A percentile compares a stretch with the other conserved stretches of the same genome.
Conservation (phyloP, 1,139 yeast species). For the Zygosaccharomyces pseudobailii region DNA sequence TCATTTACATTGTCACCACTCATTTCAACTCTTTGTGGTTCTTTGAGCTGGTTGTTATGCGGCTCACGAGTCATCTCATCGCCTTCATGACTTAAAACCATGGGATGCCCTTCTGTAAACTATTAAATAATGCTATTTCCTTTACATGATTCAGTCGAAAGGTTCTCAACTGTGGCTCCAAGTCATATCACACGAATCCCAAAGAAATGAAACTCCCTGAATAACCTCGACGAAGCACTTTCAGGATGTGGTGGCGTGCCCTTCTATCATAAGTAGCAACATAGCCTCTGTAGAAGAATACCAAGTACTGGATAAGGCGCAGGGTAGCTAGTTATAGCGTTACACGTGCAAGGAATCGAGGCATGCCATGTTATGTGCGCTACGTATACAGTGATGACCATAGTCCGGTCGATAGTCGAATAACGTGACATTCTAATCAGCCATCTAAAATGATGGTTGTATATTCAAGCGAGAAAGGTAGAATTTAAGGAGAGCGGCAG, state of each 20-base stretch:
- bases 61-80: background rate
- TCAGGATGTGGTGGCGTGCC: too few relatives aligned
- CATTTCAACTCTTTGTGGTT: background rate
- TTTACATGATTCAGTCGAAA: background rate
- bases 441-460: too few relatives aligned
- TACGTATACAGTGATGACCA: too few relatives aligned
- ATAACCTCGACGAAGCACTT: too few relatives aligned
- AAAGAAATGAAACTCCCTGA: background rate
- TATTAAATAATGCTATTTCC: background rate
- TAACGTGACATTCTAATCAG: too few relatives aligned
- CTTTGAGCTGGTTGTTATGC: background rate
- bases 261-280: background rate
- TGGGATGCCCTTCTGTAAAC: background rate
- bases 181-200: background rate
- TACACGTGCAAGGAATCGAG: background rate
- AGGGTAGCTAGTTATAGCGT: background rate
- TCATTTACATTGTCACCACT: background rate
- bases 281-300: background rate
- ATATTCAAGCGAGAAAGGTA: too few relatives aligned
- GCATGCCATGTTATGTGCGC: too few relatives aligned
- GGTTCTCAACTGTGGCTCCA: background rate
- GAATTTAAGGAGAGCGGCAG: too few relatives aligned
- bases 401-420: too few relatives aligned
- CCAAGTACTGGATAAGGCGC: background rate
- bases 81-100: background rate